Evolutionary conservation across 371 early-diverging fungal genomes (phyloP), one percentile per base, ranked within the genome.

Genomic region (Thermomucor indicae-seudaticae): DNA sequence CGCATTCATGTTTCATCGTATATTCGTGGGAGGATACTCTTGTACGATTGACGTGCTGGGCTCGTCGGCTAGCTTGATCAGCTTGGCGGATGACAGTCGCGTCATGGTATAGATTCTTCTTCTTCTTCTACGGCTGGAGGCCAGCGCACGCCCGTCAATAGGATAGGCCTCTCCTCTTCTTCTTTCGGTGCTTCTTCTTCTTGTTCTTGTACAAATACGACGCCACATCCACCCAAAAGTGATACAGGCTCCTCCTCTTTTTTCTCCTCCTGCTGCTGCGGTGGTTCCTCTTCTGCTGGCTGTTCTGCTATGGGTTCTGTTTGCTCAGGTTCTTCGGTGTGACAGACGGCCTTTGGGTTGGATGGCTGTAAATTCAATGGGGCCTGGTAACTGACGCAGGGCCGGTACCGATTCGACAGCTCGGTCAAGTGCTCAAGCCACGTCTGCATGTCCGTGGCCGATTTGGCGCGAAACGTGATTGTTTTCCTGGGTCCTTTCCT

Each of bases 31-130:
- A 4, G 59, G 55, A 16, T 62, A 67, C 24, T 40, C 49, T 6
- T 75, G 72, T 46, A 41, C 54, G 4, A 45, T 75, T 28, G 67
- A 71, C 39, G 39, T 75, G 20, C 16, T 71, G 10, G 58, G 53
- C 7, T 58, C 63, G 6, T 75, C 75, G 22, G 69, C 72, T 1
- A 58, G 64, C 46, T 47, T 75, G 25, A 62, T 71, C 24, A 69
- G 67, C 43, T 23, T 75, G 31, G 62, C 63, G 22, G 55, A 56
- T 24, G 46, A 55, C 42, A 53, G 53, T 32, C 58, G 57, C n/a
- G n/a, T n/a, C n/a, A n/a, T n/a, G n/a, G n/a, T n/a, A n/a, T n/a
- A n/a, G n/a, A n/a, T n/a, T n/a, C n/a, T n/a, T n/a, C n/a, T n/a
- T 6, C 14, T 42, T 14, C 14, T 16, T 37, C 37, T 16, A 37